Percentiles rank a stretch among this genome's conserved stretches.
These are phyloP conservation scores for Fusarium sp. DNA, from an alignment of 2,329 filamentous ascomycete genomes.

Conservation along the genomic window DNA sequence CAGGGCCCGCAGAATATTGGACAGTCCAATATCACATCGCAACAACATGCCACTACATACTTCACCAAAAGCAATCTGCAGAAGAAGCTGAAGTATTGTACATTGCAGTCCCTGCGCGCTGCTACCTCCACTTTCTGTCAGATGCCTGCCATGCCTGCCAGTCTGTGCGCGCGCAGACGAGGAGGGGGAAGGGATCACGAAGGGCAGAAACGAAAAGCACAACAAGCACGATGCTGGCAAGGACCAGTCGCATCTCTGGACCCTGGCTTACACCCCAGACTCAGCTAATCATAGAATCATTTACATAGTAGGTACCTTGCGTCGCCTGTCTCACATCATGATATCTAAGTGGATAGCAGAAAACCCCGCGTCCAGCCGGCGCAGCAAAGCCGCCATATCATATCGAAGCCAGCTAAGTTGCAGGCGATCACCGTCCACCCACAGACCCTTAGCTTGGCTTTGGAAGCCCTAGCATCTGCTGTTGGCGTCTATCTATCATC, in stretches of 20 bases:
- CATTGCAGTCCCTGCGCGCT: background rate
- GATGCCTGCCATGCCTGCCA: conserved; percentile 13
- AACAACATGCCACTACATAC: conserved; percentile 15
- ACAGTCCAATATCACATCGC: conserved; percentile 26
- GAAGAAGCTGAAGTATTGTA: conserved; percentile 2
- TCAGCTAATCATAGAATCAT: conserved; percentile 29
- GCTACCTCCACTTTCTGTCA: conserved; percentile 16
- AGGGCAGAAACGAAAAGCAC: background rate
- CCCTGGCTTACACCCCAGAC: conserved; percentile 21
- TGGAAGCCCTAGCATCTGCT: conserved; percentile 14
- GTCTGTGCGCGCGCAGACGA: conserved; percentile 14
- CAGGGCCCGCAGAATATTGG: conserved; percentile 31
- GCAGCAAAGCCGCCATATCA: conserved; percentile 13
- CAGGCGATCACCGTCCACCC: conserved; percentile 30
- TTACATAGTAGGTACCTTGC: conserved; percentile 36
- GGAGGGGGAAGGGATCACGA: conserved; percentile 1
- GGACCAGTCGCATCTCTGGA: conserved; percentile 14
- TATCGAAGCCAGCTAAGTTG: conserved; percentile 29
- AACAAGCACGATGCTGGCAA: conserved; percentile 11
- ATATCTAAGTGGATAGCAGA: conserved; percentile 33
- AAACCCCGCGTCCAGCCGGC: conserved; percentile 32
- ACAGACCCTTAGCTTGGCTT: conserved; percentile 32
- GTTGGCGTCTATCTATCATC: conserved; percentile 30
- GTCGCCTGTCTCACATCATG: conserved; percentile 31
- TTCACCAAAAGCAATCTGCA: conserved; percentile 12